Conservation (phyloP, 345 rosid genomes). For the Boechera stricta region DNA sequence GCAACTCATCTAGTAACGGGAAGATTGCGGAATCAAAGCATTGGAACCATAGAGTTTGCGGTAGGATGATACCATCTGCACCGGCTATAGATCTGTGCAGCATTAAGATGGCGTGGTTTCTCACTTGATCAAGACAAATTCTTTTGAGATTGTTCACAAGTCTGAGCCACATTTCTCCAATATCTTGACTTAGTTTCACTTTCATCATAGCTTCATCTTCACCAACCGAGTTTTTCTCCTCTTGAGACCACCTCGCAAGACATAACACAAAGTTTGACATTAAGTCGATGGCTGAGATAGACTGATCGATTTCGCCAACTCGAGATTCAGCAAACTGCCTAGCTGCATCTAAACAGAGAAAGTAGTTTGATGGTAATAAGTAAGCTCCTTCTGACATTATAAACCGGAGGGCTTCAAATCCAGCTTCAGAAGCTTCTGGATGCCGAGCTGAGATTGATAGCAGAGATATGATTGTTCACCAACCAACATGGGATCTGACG, state of each 20-base stretch:
- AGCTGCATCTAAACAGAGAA: constrained; percentile 75
- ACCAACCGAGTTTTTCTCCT: constrained; percentile 53
- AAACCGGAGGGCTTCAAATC: constrained; percentile 65
- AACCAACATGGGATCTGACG: constrained; percentile 66
- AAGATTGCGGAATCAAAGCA: constrained; percentile 66
- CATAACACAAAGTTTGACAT: constrained; percentile 72
- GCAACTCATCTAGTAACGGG: constrained; percentile 60
- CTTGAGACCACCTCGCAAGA: constrained; percentile 68
- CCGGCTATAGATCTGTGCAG: constrained; percentile 57
- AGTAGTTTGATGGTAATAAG: constrained; percentile 64
- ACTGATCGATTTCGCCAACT: constrained; percentile 60
- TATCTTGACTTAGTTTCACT: constrained; percentile 55
- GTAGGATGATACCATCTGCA: constrained; percentile 58
- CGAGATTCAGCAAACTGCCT: constrained; percentile 82
- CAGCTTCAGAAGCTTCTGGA: constrained; percentile 78
- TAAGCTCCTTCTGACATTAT: constrained; percentile 72
- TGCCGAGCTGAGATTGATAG: constrained; percentile 73
- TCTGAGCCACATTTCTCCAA: constrained; percentile 81
- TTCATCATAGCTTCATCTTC: constrained; percentile 52
- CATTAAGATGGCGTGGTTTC: constrained; percentile 66
- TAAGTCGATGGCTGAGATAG: constrained; percentile 62
- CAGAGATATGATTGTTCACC: constrained; percentile 72
- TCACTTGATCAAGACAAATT: constrained; percentile 67
- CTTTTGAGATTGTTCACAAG: constrained; percentile 63
- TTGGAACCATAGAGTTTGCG: constrained; percentile 66